These are phyloP conservation scores for Morella rubra DNA, from an alignment of 306 rosid species.

Conservation along the genomic window DNA sequence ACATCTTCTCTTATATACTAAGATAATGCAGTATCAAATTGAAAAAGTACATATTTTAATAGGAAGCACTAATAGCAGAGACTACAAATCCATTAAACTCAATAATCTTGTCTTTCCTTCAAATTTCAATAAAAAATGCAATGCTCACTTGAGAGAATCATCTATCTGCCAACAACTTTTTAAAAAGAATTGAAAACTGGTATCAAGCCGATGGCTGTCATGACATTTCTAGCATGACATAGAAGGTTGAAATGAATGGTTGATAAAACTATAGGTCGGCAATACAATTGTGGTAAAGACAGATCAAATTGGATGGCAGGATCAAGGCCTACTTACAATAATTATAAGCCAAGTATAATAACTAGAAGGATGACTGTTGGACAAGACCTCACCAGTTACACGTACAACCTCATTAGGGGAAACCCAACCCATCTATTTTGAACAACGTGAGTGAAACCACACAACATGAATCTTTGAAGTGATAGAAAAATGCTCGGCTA, in stretches of 20 bases:
- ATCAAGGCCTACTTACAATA: neutral
- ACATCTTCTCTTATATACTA: neutral
- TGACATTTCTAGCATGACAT: neutral
- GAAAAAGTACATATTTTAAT: neutral
- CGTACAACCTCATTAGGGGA: neutral
- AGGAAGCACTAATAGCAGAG: neutral
- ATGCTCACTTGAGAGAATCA: neutral
- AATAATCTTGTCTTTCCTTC: neutral
- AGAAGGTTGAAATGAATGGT: slow-evolving; percentile 1
- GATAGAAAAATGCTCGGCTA: neutral
- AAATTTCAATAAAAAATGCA: neutral
- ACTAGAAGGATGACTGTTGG: neutral
- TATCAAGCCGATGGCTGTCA: neutral
- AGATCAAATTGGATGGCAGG: neutral
- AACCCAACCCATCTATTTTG: neutral
- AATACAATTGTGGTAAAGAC: neutral
- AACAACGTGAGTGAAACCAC: neutral
- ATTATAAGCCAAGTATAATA: neutral
- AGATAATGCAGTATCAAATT: neutral
- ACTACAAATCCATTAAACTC: neutral
- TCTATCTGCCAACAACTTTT: neutral
- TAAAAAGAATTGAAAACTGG: neutral
- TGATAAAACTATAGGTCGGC: neutral
- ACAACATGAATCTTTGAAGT: neutral
- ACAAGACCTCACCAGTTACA: neutral